Evolutionary conservation across 495 filamentous ascomycete genomes (phyloP).

Genomic region (Poronia punctata): DNA sequence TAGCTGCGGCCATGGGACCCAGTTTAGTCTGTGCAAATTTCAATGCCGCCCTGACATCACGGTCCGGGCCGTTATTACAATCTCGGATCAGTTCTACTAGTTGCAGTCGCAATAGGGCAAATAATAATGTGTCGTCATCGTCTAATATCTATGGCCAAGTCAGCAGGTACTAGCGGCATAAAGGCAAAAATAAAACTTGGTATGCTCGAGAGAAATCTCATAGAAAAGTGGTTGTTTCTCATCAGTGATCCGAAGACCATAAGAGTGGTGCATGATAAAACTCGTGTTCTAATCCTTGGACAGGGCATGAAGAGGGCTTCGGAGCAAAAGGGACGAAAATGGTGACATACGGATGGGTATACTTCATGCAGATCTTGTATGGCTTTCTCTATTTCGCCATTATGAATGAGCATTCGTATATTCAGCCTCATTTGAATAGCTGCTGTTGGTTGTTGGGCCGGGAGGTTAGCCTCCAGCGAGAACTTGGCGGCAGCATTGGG

Average conservation of each 20-base stretch:
- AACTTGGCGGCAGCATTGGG: slow-evolving; percentile 90
- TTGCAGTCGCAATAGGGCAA: slow-evolving; percentile 83
- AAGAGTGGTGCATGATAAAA: slow-evolving; percentile 99
- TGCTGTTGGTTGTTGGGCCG: slow-evolving; percentile 59
- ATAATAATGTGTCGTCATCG: slow-evolving; percentile 75
- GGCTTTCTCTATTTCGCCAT: slow-evolving; percentile 75
- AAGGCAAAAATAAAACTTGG: slow-evolving; percentile 6
- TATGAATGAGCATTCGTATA: slow-evolving; percentile 73
- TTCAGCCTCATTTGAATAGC: slow-evolving; percentile 70
- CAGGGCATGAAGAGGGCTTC: slow-evolving; percentile 49
- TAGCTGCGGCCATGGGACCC: slow-evolving; percentile 77
- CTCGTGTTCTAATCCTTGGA: slow-evolving; percentile 88
- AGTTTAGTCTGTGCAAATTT: slow-evolving; percentile 82
- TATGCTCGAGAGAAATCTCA: slow-evolving; percentile 52
- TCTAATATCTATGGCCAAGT: slow-evolving; percentile 68
- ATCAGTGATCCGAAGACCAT: slow-evolving; percentile 78
- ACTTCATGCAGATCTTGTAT: slow-evolving; percentile 84
- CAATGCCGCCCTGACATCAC: slow-evolving; percentile 75
- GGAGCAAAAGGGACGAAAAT: slow-evolving; percentile 4
- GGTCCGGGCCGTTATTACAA: slow-evolving; percentile 46
- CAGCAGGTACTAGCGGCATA: slow-evolving; percentile 15
- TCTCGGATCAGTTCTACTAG: slow-evolving; percentile 86
- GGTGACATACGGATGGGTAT: slow-evolving; percentile 72
- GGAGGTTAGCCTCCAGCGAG: slow-evolving; percentile 84
- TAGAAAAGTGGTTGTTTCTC: slow-evolving; percentile 91